Conservation (phyloP, 2,329 filamentous ascomycete genomes). For the Claviceps capensis region DNA sequence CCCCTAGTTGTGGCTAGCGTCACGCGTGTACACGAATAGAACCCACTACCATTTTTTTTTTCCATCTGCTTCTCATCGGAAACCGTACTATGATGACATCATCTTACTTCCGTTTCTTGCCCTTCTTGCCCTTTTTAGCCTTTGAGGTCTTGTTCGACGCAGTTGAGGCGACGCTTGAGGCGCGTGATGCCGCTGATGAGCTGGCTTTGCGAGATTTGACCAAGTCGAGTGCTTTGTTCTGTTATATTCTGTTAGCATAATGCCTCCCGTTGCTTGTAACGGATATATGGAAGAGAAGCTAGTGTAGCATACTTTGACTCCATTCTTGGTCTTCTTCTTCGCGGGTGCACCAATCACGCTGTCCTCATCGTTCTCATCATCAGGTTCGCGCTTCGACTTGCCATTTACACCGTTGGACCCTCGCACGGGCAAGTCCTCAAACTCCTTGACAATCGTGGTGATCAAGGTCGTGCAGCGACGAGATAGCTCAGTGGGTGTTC, state of each 20-base stretch:
- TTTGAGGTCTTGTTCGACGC: slow-evolving; percentile 41
- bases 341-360: slow-evolving; percentile 67
- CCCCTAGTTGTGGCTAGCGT: neutral
- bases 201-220: slow-evolving; percentile 71
- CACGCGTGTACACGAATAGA: neutral
- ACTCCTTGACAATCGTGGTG: slow-evolving; percentile 88
- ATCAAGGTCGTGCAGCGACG: slow-evolving; percentile 87
- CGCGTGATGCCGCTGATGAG: slow-evolving; percentile 67
- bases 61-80: neutral
- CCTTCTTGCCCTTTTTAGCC: slow-evolving; percentile 26
- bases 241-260: slow-evolving; percentile 7
- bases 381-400: slow-evolving; percentile 57
- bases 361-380: slow-evolving; percentile 75
- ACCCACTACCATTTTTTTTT: neutral
- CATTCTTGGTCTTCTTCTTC: slow-evolving; percentile 83
- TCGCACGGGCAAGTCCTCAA: slow-evolving; percentile 53
- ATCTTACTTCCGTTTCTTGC: slow-evolving; percentile 18
- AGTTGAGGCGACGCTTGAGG: slow-evolving; percentile 75
- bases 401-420: slow-evolving; percentile 49
- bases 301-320: slow-evolving; percentile 54
- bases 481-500: slow-evolving; percentile 84
- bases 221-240: slow-evolving; percentile 91
- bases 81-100: neutral
- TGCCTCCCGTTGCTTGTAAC: no score
- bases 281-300: no score